Base-by-base conservation (phyloP, 345 rosid species). In the Pistacia vera region DNA sequence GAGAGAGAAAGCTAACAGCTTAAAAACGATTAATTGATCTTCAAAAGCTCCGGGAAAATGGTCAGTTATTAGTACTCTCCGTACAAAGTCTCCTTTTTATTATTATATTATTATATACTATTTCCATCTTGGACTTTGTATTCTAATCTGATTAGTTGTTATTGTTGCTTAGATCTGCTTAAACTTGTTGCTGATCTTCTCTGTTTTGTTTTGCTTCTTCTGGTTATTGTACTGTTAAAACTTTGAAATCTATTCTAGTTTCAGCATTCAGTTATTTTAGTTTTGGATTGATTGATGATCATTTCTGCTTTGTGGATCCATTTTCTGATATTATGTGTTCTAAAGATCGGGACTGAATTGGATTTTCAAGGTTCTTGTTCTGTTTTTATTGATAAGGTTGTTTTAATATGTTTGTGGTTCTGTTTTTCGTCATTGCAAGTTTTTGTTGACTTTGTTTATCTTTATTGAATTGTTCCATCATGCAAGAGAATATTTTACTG, bases 31-130 rank as follows among this genome's bases (percentile, higher is more conserved):
- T 30, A 36, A 14, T 7, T 35, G 18, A n/a, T 57, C 66, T 18
- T n/a, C 38, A 2, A 35, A 62, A 64, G 51, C 78, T 81, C 58
- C 80, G 51, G 18, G 11, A 71, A 20, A 11, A 38, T 48, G 77
- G 63, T 70, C 41, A 4, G 73, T 60, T 35, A 62, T 56, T 73
- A 9, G 62, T 64, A 74, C 71, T 28, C 11, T 59, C 64, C 64
- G 73, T 75, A 65, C 79, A 46, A 11, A 38, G 46, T 41, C 20
- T 3, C 54, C 3, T 8, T 10, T 9, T 58, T 36, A 61, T 14
- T 69, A 13, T 64, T 17, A 36, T 36, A 36, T 64, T 17, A 38
- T 38, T 2, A 38, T 11, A n/a, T 9, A 2, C 1, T 8, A 7
- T 41, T 48, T 20, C 18, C 16, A 49, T 25, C 28, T 51, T 71